Base-by-base conservation (phyloP, 106 monocot species). In the Phalaenopsis aphrodite region DNA sequence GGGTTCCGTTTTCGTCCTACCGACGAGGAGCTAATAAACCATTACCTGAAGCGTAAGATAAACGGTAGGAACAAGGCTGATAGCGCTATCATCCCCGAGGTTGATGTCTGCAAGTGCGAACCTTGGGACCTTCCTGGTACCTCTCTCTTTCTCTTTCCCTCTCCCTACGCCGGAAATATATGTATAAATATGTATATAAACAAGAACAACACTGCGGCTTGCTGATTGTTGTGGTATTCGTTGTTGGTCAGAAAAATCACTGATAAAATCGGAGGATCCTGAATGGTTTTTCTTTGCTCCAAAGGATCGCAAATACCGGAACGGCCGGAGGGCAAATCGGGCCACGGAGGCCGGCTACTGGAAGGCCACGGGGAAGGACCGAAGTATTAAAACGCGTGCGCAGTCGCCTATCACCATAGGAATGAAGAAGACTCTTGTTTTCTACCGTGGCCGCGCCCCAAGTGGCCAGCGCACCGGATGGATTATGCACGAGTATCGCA, bases 361-460 rank as follows among this genome's bases (percentile, higher is more conserved):
- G 95, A 95, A 95, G 86, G 95, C 95, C 42, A 95, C 95, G 10
- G 95, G 95, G 18, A 95, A 85, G 84, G 94, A 95, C 81, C 85
- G 94, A 58, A 17, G 66, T 43, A 84, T 87, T 61, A 64, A 41
- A 75, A 55, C 81, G 45, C 65, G 74, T 45, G 14, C 68, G n/a
- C 74, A 55, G 41, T 68, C 45, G 38, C 16, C n/a, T 3, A 21
- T 21, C 5, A 3, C 76, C 15, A 89, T 93, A 4, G 93, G 93
- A 8, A 90, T 81, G 85, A 93, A 93, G 86, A 93, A 93, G 83
- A 93, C 93, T 1, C 86, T 93, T 47, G 93, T 93, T 8, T 93
- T 93, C 77, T 82, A 93, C 74, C 77, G 45, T 15, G 93, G 93
- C 18, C 72, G 93, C 0, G 93, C 93, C 3, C 93, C 93, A 36